Evolutionary conservation across 2,329 filamentous ascomycete genomes (phyloP).

Genomic region (Paecilomyces sp.): DNA sequence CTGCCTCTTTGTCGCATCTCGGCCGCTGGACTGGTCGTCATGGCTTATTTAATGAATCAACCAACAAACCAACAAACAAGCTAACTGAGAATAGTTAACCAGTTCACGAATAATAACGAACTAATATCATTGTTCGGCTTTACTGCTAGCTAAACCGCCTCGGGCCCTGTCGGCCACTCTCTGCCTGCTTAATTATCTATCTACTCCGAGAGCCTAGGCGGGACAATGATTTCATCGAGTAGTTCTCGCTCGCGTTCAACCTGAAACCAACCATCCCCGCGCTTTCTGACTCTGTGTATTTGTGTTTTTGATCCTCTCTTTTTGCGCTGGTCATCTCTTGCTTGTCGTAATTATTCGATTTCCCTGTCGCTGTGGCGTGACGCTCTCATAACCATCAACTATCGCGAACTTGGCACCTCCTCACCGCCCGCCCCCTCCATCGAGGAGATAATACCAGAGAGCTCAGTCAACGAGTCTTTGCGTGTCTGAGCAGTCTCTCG

Average conservation of each 20-base stretch:
- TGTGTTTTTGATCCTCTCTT: not conserved
- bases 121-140: constrained; percentile 2
- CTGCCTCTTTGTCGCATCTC: constrained; percentile 21
- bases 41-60: constrained; percentile 4
- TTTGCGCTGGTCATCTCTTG: not conserved
- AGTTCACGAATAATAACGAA: too few species aligned
- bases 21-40: constrained; percentile 13
- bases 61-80: too few species aligned
- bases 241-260: constrained; percentile 3
- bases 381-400: not conserved
- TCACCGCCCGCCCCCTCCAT: not conserved
- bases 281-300: not conserved
- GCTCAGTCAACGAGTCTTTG: not conserved
- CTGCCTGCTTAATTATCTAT: constrained; percentile 1
- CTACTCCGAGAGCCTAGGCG: constrained; percentile 2
- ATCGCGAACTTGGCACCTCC: not conserved
- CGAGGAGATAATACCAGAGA: not conserved
- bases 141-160: not conserved
- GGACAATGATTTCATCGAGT: constrained; percentile 1
- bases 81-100: too few species aligned
- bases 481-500: not conserved
- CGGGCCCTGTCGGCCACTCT: not conserved
- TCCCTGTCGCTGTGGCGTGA: not conserved
- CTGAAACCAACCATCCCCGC: not conserved
- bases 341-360: not conserved